Evolutionary conservation across 768 basidiomycete genomes (phyloP).

Genomic region (Trametes elegans): DNA sequence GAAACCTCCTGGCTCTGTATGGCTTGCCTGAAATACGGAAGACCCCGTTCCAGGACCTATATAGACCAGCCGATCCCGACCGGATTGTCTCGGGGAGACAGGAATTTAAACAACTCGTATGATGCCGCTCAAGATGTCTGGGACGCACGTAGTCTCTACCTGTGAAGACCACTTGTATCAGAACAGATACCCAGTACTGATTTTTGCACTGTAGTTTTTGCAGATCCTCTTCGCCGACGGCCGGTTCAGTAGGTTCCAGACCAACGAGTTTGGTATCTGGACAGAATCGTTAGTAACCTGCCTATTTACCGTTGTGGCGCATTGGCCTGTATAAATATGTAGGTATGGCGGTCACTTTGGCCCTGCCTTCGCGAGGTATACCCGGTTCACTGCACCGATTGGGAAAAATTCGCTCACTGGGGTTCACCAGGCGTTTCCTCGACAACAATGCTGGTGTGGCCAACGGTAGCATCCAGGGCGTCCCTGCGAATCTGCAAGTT

Average conservation of each 20-base stretch:
- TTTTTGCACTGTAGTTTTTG: constrained; percentile 39
- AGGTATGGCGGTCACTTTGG: constrained; percentile 40
- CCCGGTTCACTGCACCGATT: not conserved
- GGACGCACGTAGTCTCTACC: constrained; percentile 24
- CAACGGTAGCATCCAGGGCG: constrained; percentile 40
- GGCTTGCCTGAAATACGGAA: not conserved
- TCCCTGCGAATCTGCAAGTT: constrained; percentile 52
- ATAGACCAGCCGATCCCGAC: constrained; percentile 63
- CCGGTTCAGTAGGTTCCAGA: constrained; percentile 46
- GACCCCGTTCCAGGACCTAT: constrained; percentile 35
- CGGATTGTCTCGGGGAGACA: constrained; percentile 58
- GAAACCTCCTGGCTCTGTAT: not conserved
- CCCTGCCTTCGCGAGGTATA: constrained; percentile 33
- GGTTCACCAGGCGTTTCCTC: constrained; percentile 42
- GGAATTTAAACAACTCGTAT: constrained; percentile 48
- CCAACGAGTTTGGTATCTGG: constrained; percentile 54
- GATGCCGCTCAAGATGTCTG: constrained; percentile 56
- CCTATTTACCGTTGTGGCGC: no score
- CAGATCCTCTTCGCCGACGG: constrained; percentile 58
- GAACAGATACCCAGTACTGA: no score
- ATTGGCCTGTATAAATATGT: no score
- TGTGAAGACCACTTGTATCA: not conserved
- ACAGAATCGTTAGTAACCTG: constrained; percentile 52
- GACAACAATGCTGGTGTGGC: constrained; percentile 56
- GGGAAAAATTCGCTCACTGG: not conserved